These are phyloP conservation scores for Colletotrichum australisinense DNA, from an alignment of 2,329 filamentous ascomycete genomes.

Conservation along the genomic window DNA sequence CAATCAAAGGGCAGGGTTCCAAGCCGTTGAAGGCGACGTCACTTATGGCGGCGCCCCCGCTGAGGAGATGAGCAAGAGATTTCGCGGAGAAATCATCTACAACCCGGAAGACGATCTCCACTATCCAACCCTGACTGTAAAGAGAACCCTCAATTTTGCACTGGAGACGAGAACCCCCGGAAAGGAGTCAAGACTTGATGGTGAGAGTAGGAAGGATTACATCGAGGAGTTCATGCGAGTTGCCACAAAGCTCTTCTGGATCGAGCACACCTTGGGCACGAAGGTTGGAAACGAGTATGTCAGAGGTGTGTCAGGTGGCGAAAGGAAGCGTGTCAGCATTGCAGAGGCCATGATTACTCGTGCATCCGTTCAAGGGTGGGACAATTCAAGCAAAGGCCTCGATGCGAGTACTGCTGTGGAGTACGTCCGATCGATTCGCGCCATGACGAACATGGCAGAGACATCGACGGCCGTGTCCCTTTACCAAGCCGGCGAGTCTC, in stretches of 20 bases:
- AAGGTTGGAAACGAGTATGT: slow-evolving; percentile 77
- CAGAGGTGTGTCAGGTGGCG: slow-evolving; percentile 70
- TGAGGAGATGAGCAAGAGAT: slow-evolving; percentile 61
- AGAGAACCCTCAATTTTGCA: slow-evolving; percentile 75
- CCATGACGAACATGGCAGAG: slow-evolving; percentile 74
- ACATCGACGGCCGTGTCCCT: slow-evolving; percentile 72
- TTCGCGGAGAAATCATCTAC: slow-evolving; percentile 72
- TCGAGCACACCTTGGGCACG: slow-evolving; percentile 74
- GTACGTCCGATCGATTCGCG: slow-evolving; percentile 72
- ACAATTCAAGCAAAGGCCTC: slow-evolving; percentile 74
- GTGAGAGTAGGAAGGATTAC: slow-evolving; percentile 67
- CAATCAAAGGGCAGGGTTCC: slow-evolving; percentile 75
- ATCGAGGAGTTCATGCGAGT: slow-evolving; percentile 67
- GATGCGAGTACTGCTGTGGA: slow-evolving; percentile 75
- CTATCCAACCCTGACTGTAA: slow-evolving; percentile 76
- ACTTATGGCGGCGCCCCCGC: slow-evolving; percentile 66
- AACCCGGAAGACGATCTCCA: slow-evolving; percentile 78
- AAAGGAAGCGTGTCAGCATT: slow-evolving; percentile 81
- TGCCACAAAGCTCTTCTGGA: slow-evolving; percentile 77
- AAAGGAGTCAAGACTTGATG: slow-evolving; percentile 65
- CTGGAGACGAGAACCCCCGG: slow-evolving; percentile 67
- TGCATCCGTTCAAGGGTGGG: slow-evolving; percentile 78
- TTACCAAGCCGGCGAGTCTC: slow-evolving; percentile 69
- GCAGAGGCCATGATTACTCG: slow-evolving; percentile 73
- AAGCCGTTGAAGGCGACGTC: slow-evolving; percentile 72